Percentiles rank a stretch among this genome's conserved stretches.
Evolutionary conservation across 2,329 filamentous ascomycete species (phyloP).

Genomic region (Pseudogymnoascus sp.): DNA sequence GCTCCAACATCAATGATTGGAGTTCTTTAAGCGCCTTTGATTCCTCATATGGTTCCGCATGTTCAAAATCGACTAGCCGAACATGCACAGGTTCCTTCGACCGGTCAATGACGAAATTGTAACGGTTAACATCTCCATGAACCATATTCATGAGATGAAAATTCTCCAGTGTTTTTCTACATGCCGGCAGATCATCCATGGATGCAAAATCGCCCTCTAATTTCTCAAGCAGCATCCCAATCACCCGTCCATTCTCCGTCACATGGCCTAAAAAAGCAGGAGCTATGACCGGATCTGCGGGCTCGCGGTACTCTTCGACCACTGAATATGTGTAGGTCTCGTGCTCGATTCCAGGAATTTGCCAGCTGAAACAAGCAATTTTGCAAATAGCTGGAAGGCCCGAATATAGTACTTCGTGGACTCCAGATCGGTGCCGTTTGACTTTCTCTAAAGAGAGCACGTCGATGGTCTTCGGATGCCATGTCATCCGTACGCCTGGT

Average conservation of each 20-base stretch:
- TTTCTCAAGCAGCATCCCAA: conserved; percentile 32
- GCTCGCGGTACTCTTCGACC: neutral
- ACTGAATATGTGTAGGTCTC: conserved; percentile 18
- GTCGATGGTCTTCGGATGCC: conserved; percentile 13
- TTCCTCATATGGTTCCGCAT: conserved; percentile 12
- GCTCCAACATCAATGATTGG: conserved; percentile 8
- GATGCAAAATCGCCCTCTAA: conserved; percentile 27
- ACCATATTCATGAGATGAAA: conserved; percentile 19
- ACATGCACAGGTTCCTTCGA: conserved; percentile 10
- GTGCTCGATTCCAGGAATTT: conserved; percentile 17
- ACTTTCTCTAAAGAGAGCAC: conserved; percentile 12
- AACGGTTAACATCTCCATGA: conserved; percentile 14
- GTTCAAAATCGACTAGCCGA: conserved; percentile 12
- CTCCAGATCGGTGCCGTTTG: conserved; percentile 12
- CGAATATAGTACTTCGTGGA: conserved; percentile 9
- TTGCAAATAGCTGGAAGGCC: conserved; percentile 10
- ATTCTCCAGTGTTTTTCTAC: conserved; percentile 24
- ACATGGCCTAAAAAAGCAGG: conserved; percentile 32
- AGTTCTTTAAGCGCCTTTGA: conserved; percentile 11
- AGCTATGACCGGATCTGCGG: conserved; percentile 18
- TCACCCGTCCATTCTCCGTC: conserved; percentile 29
- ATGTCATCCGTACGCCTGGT: conserved; percentile 10
- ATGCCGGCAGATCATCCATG: conserved; percentile 24
- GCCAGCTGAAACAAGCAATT: conserved; percentile 22
- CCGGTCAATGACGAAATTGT: conserved; percentile 11